Percentiles rank a stretch among this genome's conserved stretches.
These are phyloP conservation scores for Aspergillus japonicus DNA, from an alignment of 2,329 filamentous ascomycete genomes.

Conservation along the genomic window DNA sequence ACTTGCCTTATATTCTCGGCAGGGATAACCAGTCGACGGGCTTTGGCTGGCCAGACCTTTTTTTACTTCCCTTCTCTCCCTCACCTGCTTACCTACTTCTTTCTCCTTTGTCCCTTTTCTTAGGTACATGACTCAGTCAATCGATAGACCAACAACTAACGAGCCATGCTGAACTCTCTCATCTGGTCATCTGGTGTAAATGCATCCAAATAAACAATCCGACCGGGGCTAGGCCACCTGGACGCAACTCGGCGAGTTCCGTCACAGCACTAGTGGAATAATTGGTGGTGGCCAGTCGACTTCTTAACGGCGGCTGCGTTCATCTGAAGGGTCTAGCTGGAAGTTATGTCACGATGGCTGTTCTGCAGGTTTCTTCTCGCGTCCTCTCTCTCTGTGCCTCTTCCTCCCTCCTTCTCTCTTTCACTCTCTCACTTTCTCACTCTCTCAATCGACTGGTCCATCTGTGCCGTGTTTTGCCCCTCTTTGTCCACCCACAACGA, in stretches of 20 bases:
- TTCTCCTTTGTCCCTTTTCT: neutral
- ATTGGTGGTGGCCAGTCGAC: neutral
- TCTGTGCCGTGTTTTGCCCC: neutral
- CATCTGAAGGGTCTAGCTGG: neutral
- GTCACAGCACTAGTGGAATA: slow-evolving; percentile 2
- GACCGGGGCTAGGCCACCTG: neutral
- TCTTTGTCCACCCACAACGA: neutral
- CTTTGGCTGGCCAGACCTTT: neutral
- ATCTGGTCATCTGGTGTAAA: neutral
- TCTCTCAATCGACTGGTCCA: neutral
- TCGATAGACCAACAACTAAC: neutral
- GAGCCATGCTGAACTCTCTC: neutral
- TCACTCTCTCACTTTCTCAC: neutral
- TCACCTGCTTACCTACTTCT: neutral
- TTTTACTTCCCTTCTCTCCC: neutral
- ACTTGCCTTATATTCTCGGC: neutral
- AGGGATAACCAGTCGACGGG: neutral
- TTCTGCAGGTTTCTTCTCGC: neutral
- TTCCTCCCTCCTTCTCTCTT: neutral
- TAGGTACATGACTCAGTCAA: neutral
- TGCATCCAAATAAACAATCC: neutral
- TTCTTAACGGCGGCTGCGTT: neutral
- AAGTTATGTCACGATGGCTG: neutral
- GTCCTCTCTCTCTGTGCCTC: neutral
- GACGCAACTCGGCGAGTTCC: slow-evolving; percentile 3